A percentile compares a stretch with the other conserved stretches of the same genome.
Evolutionary conservation across 129 eudicot species (phyloP).

Genomic region (Flaveria brownii): DNA sequence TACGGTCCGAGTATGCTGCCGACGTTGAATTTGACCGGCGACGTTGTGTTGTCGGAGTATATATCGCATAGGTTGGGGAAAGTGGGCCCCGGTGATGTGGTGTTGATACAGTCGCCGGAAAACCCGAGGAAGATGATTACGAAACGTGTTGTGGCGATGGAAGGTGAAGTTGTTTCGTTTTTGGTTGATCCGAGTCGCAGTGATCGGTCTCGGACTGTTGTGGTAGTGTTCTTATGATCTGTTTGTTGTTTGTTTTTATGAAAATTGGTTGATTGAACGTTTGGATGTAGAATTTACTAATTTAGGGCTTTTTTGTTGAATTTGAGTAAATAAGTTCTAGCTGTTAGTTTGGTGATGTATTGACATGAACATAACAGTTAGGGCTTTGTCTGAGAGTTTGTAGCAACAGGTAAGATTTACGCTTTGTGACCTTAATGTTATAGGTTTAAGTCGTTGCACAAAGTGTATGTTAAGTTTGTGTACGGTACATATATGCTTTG

Average conservation of each 20-base stretch:
- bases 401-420: too few relatives aligned
- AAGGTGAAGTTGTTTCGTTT: conserved; percentile 70
- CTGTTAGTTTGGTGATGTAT: not conserved
- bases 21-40: conserved; percentile 82
- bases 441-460: too few relatives aligned
- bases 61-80: conserved; percentile 58
- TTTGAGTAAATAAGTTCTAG: not conserved
- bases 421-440: too few relatives aligned
- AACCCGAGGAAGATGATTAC: conserved; percentile 73
- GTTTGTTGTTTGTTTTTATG: not conserved
- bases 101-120: conserved; percentile 65
- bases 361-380: not conserved
- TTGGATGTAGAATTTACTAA: not conserved
- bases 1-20: conserved; percentile 94
- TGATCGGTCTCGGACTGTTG: conserved; percentile 43
- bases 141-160: conserved; percentile 74
- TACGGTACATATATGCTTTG: too few relatives aligned
- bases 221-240: conserved; percentile 40
- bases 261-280: not conserved
- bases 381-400: not conserved
- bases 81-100: conserved; percentile 73
- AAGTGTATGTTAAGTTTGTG: too few relatives aligned
- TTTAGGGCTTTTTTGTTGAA: not conserved
- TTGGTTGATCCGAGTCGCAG: conserved; percentile 50
- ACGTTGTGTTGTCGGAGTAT: conserved; percentile 66